A percentile compares a stretch with the other conserved stretches of the same genome.
These are phyloP conservation scores for Arachis stenosperma DNA, from an alignment of 306 rosid genomes.

Conservation along the genomic window DNA sequence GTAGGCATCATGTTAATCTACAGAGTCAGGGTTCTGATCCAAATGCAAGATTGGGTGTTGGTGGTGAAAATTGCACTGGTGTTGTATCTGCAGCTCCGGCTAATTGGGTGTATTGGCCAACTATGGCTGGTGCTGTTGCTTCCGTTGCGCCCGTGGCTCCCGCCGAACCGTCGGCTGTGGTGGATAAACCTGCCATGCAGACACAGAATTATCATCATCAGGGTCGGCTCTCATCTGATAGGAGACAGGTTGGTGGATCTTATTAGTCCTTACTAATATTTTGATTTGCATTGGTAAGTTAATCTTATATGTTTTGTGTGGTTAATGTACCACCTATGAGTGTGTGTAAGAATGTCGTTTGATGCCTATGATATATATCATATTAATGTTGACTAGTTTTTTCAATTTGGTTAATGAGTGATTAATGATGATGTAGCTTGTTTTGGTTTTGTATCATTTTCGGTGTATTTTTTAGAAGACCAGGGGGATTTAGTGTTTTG, in stretches of 20 bases:
- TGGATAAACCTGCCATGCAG: conserved; percentile 52
- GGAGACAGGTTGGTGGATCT: conserved; percentile 59
- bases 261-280: background rate
- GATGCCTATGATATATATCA: too few relatives aligned
- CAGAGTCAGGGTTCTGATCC: conserved; percentile 49
- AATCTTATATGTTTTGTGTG: background rate
- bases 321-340: background rate
- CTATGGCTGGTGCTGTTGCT: conserved; percentile 34
- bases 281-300: background rate
- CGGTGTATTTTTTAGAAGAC: too few relatives aligned
- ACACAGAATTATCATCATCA: conserved; percentile 51
- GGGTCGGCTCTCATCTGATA: conserved; percentile 41
- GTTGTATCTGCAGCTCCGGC: conserved; percentile 34
- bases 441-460: background rate
- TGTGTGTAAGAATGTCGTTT: too few relatives aligned
- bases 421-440: background rate
- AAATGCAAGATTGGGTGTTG: conserved; percentile 47
- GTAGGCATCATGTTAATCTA: conserved; percentile 44
- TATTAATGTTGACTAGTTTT: background rate
- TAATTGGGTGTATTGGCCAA: conserved; percentile 85
- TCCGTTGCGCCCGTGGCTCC: conserved; percentile 44
- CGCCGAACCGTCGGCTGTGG: background rate
- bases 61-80: conserved; percentile 51
- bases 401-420: background rate
- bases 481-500: background rate